These are phyloP conservation scores for Sugiyamaella marilandica DNA, from an alignment of 805 yeast species.

Conservation along the genomic window DNA sequence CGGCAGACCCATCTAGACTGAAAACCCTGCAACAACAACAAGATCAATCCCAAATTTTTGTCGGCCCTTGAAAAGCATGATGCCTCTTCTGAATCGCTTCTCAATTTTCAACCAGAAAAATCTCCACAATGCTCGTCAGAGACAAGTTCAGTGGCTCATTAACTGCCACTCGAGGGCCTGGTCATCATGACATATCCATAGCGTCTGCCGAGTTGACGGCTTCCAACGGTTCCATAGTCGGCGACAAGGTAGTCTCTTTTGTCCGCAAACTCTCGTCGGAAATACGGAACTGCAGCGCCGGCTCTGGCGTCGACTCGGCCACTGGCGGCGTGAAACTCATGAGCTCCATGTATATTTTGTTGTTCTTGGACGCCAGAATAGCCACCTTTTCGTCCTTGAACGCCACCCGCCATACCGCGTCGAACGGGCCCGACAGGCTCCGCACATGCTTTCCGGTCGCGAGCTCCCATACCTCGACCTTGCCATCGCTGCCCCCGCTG, in stretches of 20 bases:
- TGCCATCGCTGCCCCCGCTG: constrained; percentile 41
- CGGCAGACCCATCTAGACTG: no score
- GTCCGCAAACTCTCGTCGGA: neutral
- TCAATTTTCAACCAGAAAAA: no score
- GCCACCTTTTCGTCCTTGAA: constrained; percentile 37
- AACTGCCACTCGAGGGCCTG: no score
- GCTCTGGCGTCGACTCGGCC: neutral
- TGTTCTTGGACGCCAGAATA: constrained; percentile 32
- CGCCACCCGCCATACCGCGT: constrained; percentile 40
- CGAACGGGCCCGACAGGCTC: constrained; percentile 32
- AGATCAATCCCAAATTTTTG: no score
- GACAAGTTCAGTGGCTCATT: no score
- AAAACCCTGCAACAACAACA: no score
- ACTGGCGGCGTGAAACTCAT: constrained; percentile 31
- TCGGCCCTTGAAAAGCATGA: no score
- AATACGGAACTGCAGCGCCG: neutral
- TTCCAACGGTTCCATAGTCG: neutral
- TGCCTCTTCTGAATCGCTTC: no score
- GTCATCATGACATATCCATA: no score
- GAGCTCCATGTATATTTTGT: constrained; percentile 34
- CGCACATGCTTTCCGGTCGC: constrained; percentile 37
- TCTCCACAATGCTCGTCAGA: no score
- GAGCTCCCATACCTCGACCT: constrained; percentile 39
- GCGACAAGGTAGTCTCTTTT: neutral
- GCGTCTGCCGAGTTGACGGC: neutral